Evolutionary conservation across 495 filamentous ascomycete species (phyloP), one percentile per base, ranked within the genome.

Genomic region (Hapsidospora chrysogenum): DNA sequence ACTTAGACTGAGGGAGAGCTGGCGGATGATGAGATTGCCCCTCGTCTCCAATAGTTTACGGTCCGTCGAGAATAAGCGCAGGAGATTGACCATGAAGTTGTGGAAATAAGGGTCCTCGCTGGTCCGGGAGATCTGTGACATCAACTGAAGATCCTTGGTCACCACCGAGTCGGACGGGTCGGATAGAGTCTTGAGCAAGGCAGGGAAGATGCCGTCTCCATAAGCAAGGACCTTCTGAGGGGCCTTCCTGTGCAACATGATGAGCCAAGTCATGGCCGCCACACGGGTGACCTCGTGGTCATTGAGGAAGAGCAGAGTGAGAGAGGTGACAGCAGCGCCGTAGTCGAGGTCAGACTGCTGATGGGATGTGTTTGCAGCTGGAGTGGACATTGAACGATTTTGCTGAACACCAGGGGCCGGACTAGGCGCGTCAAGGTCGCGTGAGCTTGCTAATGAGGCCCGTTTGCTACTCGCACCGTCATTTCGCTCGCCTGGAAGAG

Each of bases 31-130:
- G 3, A 96, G 60, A 50, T 96, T 99, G 6, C 92, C 92, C 13
- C 92, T 69, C 9, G 80, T 87, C 55, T 96, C 92, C 2, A 99
- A 61, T 11, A 99, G 60, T 41, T 81, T 76, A 17, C 92, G 66
- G 52, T 99, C 92, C 0, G 87, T 96, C 23, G 81, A 85, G 47
- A 95, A 99, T 2, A 99, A 70, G 45, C 95, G 87, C 9, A 99
- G 64, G 3, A 99, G 64, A 44, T 87, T 92, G 33, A 94, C 82
- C 92, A 99, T 96, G 50, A 99, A 99, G 9, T 84, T 87, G 1
- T 83, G 78, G 51, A 99, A 96, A 56, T 96, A 95, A 46, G 82
- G 78, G 45, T 96, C 92, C 46, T 94, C 89, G 57, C 87, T 96
- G 41, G 94, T 92, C 35, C 76, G 72, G 3, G 87, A 94, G 21